Evolutionary conservation across 2,329 filamentous ascomycete species (phyloP), one percentile per base, ranked within the genome.

Genomic region (Plectosphaerella cucumerina): DNA sequence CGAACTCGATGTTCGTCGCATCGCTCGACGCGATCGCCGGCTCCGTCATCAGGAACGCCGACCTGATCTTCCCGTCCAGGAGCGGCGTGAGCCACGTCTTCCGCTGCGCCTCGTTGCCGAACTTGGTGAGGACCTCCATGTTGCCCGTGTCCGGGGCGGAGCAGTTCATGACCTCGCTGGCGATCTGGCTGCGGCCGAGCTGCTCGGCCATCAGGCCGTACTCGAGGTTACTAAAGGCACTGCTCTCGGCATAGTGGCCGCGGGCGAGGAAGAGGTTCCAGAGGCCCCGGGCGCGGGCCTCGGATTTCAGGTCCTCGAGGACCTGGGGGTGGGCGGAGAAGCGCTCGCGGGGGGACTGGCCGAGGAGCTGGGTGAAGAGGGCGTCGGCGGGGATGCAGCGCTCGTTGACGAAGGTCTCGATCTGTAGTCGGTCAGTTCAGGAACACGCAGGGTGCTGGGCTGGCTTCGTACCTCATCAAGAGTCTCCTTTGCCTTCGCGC

Each of bases 221-320:
- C 72, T 99, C 94, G 55, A 97, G 77, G 71, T 97, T 99, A 53
- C 85, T 90, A 75, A 90, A 97, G 33, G 93, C 94, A 20, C 92
- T 90, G 1, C 90, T 94, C 74, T 97, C 90, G 69, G 87, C 90
- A 80, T 96, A 97, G 73, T 97, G 91, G 62, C 86, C 91, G 75
- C 89, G 93, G 57, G 94, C 90, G 60, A 99, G 73, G 78, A 99
- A 99, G 86, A 99, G 88, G 73, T 99, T 99, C 94, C 94, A 99
- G 41, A 99, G 78, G 1, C 93, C 93, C 20, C 96, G 80, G 60
- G 87, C 79, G 64, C 79, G 82, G 43, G 93, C 94, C 69, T 91
- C 88, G 58, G 73, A 76, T 80, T 97, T 97, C 60, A 99, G 81
- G 50, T 94, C 86, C 59, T 99, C 94, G 54, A 99, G 81, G 61